These are phyloP conservation scores for Phytophthora macrochlamydospora DNA, from an alignment of 352 stramenopile species.

Conservation along the genomic window DNA sequence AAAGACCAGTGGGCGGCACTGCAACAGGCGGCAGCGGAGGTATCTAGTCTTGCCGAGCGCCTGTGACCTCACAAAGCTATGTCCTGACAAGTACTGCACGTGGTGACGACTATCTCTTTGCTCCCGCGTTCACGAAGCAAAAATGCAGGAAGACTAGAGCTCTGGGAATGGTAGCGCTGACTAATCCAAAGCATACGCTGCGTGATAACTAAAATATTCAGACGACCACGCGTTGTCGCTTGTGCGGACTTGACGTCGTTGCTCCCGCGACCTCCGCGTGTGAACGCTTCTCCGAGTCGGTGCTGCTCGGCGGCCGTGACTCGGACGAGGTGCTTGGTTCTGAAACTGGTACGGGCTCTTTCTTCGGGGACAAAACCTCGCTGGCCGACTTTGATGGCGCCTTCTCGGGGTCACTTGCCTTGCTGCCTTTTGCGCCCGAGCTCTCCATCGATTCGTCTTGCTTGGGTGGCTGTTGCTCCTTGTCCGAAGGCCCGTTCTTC, in stretches of 20 bases:
- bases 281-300: constrained; percentile 36
- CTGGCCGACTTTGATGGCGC: constrained; percentile 15
- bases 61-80: constrained; percentile 15
- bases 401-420: constrained; percentile 33
- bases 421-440: constrained; percentile 8
- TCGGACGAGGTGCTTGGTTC: constrained; percentile 28
- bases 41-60: constrained; percentile 35
- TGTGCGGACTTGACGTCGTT: constrained; percentile 43
- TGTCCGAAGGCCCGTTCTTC: constrained; percentile 9
- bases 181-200: constrained; percentile 32
- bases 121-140: constrained; percentile 6
- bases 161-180: neutral
- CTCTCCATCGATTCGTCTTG: constrained; percentile 14
- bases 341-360: constrained; percentile 10
- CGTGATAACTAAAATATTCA: constrained; percentile 38
- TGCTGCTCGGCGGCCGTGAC: constrained; percentile 21
- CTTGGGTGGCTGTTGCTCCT: constrained; percentile 9
- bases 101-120: constrained; percentile 24
- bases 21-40: constrained; percentile 32
- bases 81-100: neutral
- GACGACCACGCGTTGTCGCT: constrained; percentile 47
- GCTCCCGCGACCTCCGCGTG: constrained; percentile 25
- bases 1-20: constrained; percentile 69
- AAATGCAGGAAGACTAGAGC: neutral
- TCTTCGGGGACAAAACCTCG: constrained; percentile 23